Evolutionary conservation across 768 basidiomycete genomes (phyloP), one percentile per base, ranked within the genome.

Genomic region (Termitomyces sp.): DNA sequence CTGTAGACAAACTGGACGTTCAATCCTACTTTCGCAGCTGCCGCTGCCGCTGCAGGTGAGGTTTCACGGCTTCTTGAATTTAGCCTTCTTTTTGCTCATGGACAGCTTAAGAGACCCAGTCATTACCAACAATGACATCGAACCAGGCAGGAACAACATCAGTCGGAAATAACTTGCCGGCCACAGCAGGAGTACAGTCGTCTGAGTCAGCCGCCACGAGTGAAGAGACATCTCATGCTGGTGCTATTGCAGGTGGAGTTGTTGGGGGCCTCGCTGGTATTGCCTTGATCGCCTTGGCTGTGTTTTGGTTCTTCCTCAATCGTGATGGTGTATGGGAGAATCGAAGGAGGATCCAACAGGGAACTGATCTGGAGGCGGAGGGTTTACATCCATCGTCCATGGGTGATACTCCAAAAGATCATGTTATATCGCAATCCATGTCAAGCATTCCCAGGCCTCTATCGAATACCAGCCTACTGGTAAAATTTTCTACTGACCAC

Each of bases 181-280:
- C 55, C 19, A 10, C 58, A 17, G 44, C 51, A 46, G 30, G 12
- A 45, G 32, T 32, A 32, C 24, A 35, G 49, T 38, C 45, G 12
- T 40, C 50, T 32, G 35, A 35, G 22, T 46, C 45, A 32, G 37
- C 40, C 19, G 15, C 19, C 7, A 10, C 28, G 17, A 21, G 28
- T 34, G 30, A 34, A 30, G 56, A 55, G 35, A 56, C 54, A 35
- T 58, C 63, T 17, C 69, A 80, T 59, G 74, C 79, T 2, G 84
- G 83, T 2, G 81, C 81, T 19, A 85, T 87, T 35, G 79, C 81
- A 6, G 85, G 85, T 21, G 84, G 84, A 19, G 77, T 79, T 8
- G 72, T 84, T 2, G 83, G 80, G 5, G 82, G 76, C 21, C 51
- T 86, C 3, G 73, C 78, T 12, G 70, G 68, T 24, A 47, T 80